Evolutionary conservation across 805 yeast genomes (phyloP).

Genomic region (Ogataea thermomethanolica): DNA sequence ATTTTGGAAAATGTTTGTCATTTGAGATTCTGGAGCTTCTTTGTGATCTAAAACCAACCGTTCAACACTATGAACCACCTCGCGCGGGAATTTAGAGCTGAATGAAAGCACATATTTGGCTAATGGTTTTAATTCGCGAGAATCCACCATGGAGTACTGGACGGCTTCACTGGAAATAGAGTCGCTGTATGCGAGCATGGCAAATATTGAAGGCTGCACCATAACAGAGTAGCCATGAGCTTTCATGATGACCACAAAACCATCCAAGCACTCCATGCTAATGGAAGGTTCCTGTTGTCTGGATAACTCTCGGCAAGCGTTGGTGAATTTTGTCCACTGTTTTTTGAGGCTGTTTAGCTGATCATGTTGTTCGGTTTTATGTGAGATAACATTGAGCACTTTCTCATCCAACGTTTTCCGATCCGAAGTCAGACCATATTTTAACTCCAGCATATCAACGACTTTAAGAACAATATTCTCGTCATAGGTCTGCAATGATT

Average conservation of each 20-base stretch:
- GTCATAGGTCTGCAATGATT: constrained; percentile 48
- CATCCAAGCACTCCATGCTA: constrained; percentile 40
- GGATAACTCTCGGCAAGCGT: constrained; percentile 68
- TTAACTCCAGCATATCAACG: constrained; percentile 14
- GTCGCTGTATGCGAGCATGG: constrained; percentile 31
- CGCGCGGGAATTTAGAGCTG: constrained; percentile 36
- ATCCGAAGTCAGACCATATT: constrained; percentile 9
- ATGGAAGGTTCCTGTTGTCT: constrained; percentile 60
- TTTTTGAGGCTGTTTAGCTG: constrained; percentile 38
- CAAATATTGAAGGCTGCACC: constrained; percentile 34
- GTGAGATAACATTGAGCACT: constrained; percentile 28
- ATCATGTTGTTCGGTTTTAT: constrained; percentile 29
- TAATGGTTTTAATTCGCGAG: constrained; percentile 20
- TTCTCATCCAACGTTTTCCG: constrained; percentile 32
- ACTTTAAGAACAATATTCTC: constrained; percentile 49
- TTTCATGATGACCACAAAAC: constrained; percentile 33
- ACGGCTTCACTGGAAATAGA: constrained; percentile 2
- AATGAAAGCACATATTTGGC: constrained; percentile 34
- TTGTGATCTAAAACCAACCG: constrained; percentile 37
- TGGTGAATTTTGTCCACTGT: constrained; percentile 67
- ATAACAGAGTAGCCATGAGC: constrained; percentile 34
- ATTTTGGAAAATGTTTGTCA: constrained; percentile 40
- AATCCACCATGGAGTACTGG: constrained; percentile 8
- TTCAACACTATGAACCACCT: constrained; percentile 33
- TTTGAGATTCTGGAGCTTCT: constrained; percentile 29